Base-by-base conservation (phyloP, 345 rosid genomes). In the Rhodomyrtus tomentosa region DNA sequence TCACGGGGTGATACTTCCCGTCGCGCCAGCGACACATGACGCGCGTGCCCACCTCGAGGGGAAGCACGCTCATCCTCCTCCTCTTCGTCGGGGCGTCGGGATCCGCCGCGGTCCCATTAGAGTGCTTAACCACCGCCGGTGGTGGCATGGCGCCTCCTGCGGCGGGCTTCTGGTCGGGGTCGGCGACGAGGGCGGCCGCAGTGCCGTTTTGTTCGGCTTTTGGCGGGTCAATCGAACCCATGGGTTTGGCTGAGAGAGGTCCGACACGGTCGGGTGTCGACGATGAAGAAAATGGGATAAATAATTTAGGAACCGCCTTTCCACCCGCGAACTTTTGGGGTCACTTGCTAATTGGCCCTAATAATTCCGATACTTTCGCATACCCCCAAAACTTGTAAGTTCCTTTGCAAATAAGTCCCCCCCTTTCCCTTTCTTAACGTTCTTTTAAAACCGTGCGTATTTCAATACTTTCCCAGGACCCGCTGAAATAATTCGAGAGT, bases 1-100 rank as follows among this genome's bases (percentile, higher is more conserved):
- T 97, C 51, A 97, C 99, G 10, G 96, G 99, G 80, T 97, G 99
- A 81, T 92, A 94, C 87, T 97, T 97, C 6, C 94, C 94, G 90
- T 97, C 99, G 84, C 99, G 91, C 99, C 99, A 95, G 13, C 92
- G 96, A 92, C 99, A 95, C 99, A 92, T 83, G 68, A 95, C 99
- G 83, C 98, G 96, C 85, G 99, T 95, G 32, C 99, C 99, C 7
- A 97, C 99, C 88, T 97, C 99, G 59, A 95, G 92, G 15, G 98
- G 99, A 13, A 93, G 93, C 88, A 92, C 80, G 84, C 94, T 89
- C 45, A 88, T 81, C 88, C 68, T 94, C 89, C 98, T 93, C 93
- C 88, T 93, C 91, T 86, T 95, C 85, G 88, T 83, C 12, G 40
- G 20, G 2, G 90, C 85, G 12, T 95, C 98, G 80, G 90, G 74